These are phyloP conservation scores for Coemansia asiatica DNA, from an alignment of 192 early-diverging fungal genomes.

Conservation along the genomic window DNA sequence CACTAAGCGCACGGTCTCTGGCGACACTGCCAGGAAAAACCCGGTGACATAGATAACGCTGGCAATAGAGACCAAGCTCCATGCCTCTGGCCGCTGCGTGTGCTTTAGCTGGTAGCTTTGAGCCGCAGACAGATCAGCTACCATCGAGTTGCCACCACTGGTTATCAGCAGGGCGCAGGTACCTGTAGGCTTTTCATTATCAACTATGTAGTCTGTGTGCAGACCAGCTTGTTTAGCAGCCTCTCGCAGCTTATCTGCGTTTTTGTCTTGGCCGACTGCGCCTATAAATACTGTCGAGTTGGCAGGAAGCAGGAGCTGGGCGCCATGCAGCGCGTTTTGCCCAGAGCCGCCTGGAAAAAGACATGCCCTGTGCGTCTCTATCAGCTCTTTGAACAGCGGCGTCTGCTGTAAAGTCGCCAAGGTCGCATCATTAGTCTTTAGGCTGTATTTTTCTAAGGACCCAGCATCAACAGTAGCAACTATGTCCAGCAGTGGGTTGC, in stretches of 20 bases:
- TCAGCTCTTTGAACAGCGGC: constrained; percentile 80
- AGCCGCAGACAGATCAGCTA: constrained; percentile 93
- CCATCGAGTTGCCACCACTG: constrained; percentile 81
- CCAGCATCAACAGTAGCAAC: constrained; percentile 72
- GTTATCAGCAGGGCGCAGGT: constrained; percentile 96
- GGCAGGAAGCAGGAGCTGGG: constrained; percentile 84
- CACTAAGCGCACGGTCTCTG: constrained; percentile 76
- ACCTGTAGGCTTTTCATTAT: constrained; percentile 79
- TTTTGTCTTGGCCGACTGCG: constrained; percentile 83
- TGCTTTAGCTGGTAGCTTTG: constrained; percentile 78
- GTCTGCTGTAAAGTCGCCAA: constrained; percentile 87
- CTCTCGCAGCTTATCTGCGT: constrained; percentile 67
- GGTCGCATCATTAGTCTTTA: constrained; percentile 95
- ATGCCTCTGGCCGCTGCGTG: constrained; percentile 71
- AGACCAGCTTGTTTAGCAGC: constrained; percentile 85
- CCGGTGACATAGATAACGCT: constrained; percentile 91
- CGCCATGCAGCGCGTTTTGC: constrained; percentile 92
- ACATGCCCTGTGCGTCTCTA: constrained; percentile 65
- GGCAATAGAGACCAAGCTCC: constrained; percentile 82
- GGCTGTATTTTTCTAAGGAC: constrained; percentile 79
- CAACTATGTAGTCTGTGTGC: constrained; percentile 83
- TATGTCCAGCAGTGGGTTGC: constrained; percentile 98
- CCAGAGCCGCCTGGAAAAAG: constrained; percentile 96
- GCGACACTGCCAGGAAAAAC: constrained; percentile 92
- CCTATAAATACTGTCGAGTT: constrained; percentile 91